Evolutionary conservation across 208 protist genomes (phyloP).

Genomic region (Trypanosomatidae sp.): DNA sequence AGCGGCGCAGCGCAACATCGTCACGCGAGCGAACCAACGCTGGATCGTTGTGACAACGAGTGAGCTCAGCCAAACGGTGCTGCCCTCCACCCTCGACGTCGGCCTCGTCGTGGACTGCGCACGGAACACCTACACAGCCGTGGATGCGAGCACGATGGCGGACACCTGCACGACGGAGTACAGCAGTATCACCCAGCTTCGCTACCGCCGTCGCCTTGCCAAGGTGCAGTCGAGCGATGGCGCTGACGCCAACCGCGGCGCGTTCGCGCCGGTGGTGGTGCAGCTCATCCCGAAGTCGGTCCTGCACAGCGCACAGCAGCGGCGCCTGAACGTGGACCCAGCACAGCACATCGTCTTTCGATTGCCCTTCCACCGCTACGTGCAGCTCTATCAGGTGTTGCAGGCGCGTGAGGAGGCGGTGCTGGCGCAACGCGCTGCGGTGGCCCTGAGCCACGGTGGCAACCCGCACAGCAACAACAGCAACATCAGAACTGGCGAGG

Average conservation of each 20-base stretch:
- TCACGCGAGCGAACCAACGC: conserved; percentile 20
- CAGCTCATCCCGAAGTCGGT: conserved; percentile 84
- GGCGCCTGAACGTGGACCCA: conserved; percentile 60
- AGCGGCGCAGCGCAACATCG: conserved; percentile 24
- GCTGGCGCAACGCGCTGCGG: conserved; percentile 15
- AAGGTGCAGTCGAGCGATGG: conserved; percentile 8
- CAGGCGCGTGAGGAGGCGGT: conserved; percentile 64
- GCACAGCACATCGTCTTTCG: conserved; percentile 72
- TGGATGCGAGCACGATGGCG: conserved; percentile 42
- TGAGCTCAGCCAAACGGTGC: conserved; percentile 61
- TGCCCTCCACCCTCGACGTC: conserved; percentile 59
- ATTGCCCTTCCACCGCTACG: conserved; percentile 62
- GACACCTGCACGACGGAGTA: conserved; percentile 61
- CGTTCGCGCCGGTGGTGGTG: conserved; percentile 50
- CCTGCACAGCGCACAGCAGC: conserved; percentile 74
- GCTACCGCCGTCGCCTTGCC: conserved; percentile 56
- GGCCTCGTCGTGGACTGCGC: conserved; percentile 86
- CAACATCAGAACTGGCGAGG: too few relatives aligned
- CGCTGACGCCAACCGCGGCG: neutral
- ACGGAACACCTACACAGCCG: conserved; percentile 39
- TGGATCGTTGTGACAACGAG: conserved; percentile 60
- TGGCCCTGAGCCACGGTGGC: neutral
- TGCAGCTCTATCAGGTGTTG: conserved; percentile 71
- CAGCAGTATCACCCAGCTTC: conserved; percentile 52
- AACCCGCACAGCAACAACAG: neutral